Evolutionary conservation across 2,329 filamentous ascomycete genomes (phyloP).

Genomic region (Aureobasidium sp.): DNA sequence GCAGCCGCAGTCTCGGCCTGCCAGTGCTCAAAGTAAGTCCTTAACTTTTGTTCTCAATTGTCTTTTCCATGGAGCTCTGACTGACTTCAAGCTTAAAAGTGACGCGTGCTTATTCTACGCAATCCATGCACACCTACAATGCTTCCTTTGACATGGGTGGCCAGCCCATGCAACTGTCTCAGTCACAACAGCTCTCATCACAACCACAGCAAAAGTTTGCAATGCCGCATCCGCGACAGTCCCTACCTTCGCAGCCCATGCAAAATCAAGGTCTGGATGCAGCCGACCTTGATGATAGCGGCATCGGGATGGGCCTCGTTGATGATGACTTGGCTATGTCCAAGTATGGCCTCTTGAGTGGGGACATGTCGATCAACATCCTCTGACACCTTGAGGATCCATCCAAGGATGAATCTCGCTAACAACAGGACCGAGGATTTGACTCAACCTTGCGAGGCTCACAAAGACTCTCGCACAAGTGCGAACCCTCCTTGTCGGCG

Average conservation of each 20-base stretch:
- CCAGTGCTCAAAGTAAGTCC: constrained; percentile 16
- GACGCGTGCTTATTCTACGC: constrained; percentile 15
- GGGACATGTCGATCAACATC: constrained; percentile 4
- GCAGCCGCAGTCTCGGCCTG: constrained; percentile 10
- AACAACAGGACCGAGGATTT: neutral
- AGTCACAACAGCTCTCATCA: constrained; percentile 16
- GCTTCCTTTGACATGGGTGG: constrained; percentile 11
- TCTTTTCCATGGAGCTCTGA: constrained; percentile 9
- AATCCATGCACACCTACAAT: constrained; percentile 15
- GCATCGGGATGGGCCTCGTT: constrained; percentile 30
- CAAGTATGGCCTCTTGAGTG: constrained; percentile 15
- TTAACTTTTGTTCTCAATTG: neutral
- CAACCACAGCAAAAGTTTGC: constrained; percentile 4
- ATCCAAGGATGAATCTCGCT: neutral
- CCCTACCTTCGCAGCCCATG: constrained; percentile 17
- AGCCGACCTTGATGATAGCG: constrained; percentile 30
- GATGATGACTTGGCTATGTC: constrained; percentile 25
- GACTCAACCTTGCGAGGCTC: neutral
- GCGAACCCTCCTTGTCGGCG: neutral
- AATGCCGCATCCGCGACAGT: constrained; percentile 12
- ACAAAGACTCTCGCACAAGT: neutral
- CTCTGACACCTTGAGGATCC: neutral
- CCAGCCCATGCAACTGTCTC: constrained; percentile 15
- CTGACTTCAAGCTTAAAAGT: constrained; percentile 14
- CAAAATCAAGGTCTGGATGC: constrained; percentile 17